Percentiles rank a stretch among this genome's conserved stretches.
phyloP scores from a whole-genome alignment of 2,329 filamentous ascomycete genomes.

The Cladosporium sp. region DNA sequence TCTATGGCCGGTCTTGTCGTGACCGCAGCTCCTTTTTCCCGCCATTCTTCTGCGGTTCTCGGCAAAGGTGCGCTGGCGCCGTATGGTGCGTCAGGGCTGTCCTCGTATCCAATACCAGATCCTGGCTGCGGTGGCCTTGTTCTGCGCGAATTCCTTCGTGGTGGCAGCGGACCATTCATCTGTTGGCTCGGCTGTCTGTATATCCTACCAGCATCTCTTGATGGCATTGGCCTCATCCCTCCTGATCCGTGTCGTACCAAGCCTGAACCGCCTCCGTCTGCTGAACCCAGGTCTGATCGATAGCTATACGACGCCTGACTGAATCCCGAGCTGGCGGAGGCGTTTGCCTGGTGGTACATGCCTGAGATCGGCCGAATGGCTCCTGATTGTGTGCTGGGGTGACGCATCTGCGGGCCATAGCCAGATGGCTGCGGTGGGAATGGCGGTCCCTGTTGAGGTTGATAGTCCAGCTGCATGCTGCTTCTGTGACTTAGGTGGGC shows the following conservation, averaged over 20 bases:
- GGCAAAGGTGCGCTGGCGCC: slow-evolving; percentile 48
- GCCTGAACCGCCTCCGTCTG: slow-evolving; percentile 40
- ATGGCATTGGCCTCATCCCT: slow-evolving; percentile 52
- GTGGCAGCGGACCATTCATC: slow-evolving; percentile 60
- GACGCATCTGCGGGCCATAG: slow-evolving; percentile 22
- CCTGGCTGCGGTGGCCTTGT: slow-evolving; percentile 29
- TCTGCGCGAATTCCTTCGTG: slow-evolving; percentile 71
- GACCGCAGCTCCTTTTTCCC: slow-evolving; percentile 88
- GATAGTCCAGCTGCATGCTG: slow-evolving; percentile 41
- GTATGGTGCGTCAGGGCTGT: slow-evolving; percentile 19
- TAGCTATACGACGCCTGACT: slow-evolving; percentile 44
- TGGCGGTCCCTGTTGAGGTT: slow-evolving; percentile 37
- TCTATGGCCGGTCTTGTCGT: slow-evolving; percentile 79
- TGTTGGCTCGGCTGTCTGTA: slow-evolving; percentile 59
- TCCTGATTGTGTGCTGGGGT: slow-evolving; percentile 27
- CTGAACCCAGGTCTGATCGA: slow-evolving; percentile 38
- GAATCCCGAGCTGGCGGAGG: slow-evolving; percentile 42
- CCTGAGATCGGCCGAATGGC: slow-evolving; percentile 38
- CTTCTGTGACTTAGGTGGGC: slow-evolving; percentile 38
- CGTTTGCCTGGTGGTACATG: slow-evolving; percentile 47
- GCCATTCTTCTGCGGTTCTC: slow-evolving; percentile 83
- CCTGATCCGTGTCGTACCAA: slow-evolving; percentile 61
- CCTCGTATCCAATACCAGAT: slow-evolving; percentile 20
- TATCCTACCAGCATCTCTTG: slow-evolving; percentile 64
- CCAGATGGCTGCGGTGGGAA: slow-evolving; percentile 20